Evolutionary conservation across 2,329 filamentous ascomycete genomes (phyloP), one percentile per base, ranked within the genome.

Genomic region (Aspergillus aculeatinus): DNA sequence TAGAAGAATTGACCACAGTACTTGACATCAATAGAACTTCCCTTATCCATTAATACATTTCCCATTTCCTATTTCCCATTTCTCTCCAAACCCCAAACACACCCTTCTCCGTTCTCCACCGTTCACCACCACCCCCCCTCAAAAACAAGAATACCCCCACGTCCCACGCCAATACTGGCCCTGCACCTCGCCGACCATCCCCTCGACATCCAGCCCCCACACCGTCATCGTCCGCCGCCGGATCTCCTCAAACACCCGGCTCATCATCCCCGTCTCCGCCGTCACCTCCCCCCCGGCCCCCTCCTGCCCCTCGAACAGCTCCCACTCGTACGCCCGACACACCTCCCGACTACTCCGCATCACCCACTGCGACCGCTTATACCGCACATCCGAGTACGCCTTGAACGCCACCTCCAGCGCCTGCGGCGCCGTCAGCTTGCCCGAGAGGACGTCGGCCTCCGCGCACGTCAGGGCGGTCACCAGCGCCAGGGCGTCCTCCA

Each of bases 301-400:
- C 9, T 63, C 63, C 0, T 73, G 74, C 10, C 70, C 57, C 4
- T 51, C 55, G 2, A 51, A 48, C 21, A 61, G 35, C 39, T 61
- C 56, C 67, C 67, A 69, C 54, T 66, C 62, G 33, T 63, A 69
- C 5, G 63, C 57, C 35, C 64, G 60, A n/a, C 62, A 64, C 12
- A 63, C 66, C 33, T 64, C 57, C 14, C 76, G 68, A 39, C 77
- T 80, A 47, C 74, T 75, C 35, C 69, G 60, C 7, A 82, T 76
- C 0, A 82, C 71, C 73, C 75, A 79, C 64, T 81, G 79, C 1
- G 77, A 78, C 5, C 81, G 71, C 42, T 74, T 74, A 14, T 74
- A 72, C 3, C 81, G 67, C 2, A 75, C 67, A 0, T 70, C 65
- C 42, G 74, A 75, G 60, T 79, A 83, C 2, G 71, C 69, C 29